A percentile compares a stretch with the other conserved stretches of the same genome.
Conservation (phyloP, 352 stramenopile genomes). For the Achlya hypogyna region DNA sequence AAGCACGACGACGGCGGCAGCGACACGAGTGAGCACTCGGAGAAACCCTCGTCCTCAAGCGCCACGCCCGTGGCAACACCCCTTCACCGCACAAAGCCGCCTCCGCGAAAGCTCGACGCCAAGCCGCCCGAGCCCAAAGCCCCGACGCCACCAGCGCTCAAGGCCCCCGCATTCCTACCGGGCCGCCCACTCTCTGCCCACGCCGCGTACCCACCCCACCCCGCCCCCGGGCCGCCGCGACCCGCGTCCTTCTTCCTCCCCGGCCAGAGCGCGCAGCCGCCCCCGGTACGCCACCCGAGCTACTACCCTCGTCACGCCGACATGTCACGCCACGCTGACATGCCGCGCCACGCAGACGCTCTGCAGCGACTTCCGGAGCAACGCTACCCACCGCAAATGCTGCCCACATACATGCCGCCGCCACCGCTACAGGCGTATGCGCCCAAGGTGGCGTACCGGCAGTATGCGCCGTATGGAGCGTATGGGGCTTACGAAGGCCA, state of each 20-base stretch:
- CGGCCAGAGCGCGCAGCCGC: not conserved
- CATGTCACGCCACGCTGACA: not conserved
- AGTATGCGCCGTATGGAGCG: not conserved
- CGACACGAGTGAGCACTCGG: not conserved
- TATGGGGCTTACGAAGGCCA: not conserved
- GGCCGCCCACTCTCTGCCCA: not conserved
- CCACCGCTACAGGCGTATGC: no score
- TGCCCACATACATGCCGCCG: not conserved
- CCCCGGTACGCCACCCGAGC: not conserved
- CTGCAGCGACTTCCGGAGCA: no score
- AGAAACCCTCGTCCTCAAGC: not conserved
- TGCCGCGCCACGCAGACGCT: not conserved
- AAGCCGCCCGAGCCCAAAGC: not conserved
- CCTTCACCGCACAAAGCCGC: not conserved
- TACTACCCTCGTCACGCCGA: not conserved
- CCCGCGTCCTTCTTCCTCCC: not conserved
- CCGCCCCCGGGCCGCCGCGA: not conserved
- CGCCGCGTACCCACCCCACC: not conserved
- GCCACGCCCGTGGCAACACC: not conserved
- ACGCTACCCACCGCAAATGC: not conserved
- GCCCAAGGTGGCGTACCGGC: not conserved
- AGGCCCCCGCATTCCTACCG: not conserved
- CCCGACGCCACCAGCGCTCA: not conserved
- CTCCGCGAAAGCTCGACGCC: not conserved
- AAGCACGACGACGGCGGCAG: not conserved